phyloP scores from a whole-genome alignment of 2,329 filamentous ascomycete species.

The Ophiosphaerella narmari region DNA sequence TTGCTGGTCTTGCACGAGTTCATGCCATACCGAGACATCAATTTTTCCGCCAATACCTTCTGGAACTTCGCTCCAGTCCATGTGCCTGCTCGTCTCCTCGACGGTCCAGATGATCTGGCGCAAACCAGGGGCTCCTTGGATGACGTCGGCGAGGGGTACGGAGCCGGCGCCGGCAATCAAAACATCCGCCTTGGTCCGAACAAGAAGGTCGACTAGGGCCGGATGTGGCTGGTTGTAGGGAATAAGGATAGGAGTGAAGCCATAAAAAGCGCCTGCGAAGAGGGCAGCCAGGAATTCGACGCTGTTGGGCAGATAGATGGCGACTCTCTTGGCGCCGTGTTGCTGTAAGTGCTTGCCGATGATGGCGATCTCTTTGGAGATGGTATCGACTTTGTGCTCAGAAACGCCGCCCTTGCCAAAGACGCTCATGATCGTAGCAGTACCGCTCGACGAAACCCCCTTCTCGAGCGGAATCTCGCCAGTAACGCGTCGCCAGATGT shows the following conservation, averaged over 20 bases:
- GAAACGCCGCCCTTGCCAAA: slow-evolving; percentile 74
- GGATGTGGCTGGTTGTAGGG: slow-evolving; percentile 78
- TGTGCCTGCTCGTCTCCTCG: slow-evolving; percentile 84
- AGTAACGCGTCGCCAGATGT: slow-evolving; percentile 81
- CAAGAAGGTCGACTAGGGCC: slow-evolving; percentile 72
- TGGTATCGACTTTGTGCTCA: slow-evolving; percentile 71
- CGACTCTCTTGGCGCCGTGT: slow-evolving; percentile 72
- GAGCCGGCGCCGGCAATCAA: slow-evolving; percentile 84
- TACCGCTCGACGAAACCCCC: slow-evolving; percentile 65
- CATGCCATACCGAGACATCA: slow-evolving; percentile 90
- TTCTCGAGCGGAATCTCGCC: slow-evolving; percentile 67
- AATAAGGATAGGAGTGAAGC: slow-evolving; percentile 79
- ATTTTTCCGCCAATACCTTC: slow-evolving; percentile 74
- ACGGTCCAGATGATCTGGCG: slow-evolving; percentile 88
- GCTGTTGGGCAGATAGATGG: slow-evolving; percentile 91
- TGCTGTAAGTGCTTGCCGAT: slow-evolving; percentile 78
- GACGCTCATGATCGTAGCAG: slow-evolving; percentile 77
- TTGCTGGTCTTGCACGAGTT: slow-evolving; percentile 72
- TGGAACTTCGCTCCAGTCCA: slow-evolving; percentile 93
- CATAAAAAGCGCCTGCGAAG: slow-evolving; percentile 88
- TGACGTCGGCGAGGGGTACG: slow-evolving; percentile 77
- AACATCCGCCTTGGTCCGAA: slow-evolving; percentile 74
- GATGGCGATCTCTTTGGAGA: slow-evolving; percentile 85
- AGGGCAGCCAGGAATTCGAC: slow-evolving; percentile 81
- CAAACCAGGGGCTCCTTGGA: slow-evolving; percentile 70